Evolutionary conservation across 75 land plant genomes (phyloP).

Genomic region (Pinus albicaulis): DNA sequence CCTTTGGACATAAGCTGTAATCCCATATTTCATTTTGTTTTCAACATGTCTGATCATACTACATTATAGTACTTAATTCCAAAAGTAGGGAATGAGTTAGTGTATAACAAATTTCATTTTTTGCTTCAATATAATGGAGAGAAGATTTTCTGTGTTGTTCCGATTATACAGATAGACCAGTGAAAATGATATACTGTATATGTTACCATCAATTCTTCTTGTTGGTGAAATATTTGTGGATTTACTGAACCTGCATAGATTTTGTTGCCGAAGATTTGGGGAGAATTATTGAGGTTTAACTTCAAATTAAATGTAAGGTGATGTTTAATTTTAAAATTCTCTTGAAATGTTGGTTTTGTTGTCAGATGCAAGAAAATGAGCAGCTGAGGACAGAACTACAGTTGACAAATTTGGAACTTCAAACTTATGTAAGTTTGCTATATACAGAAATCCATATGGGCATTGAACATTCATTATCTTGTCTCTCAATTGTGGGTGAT

Average conservation of each 20-base stretch:
- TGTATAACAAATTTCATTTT: no score
- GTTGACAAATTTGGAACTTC: slow-evolving; percentile 27
- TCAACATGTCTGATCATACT: no score
- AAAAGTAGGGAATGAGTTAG: no score
- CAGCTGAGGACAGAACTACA: slow-evolving; percentile 26
- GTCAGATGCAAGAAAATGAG: slow-evolving; percentile 30
- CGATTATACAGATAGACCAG: no score
- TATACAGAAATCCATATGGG: no score
- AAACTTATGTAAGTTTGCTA: slow-evolving; percentile 19
- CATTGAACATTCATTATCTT: not conserved
- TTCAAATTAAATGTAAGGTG: not conserved
- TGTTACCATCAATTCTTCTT: no score
- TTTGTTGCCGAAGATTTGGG: not conserved
- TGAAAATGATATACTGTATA: no score
- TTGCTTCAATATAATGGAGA: no score
- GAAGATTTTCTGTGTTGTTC: no score
- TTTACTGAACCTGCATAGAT: not conserved
- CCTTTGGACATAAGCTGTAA: no score
- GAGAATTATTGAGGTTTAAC: not conserved
- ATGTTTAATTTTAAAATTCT: not conserved
- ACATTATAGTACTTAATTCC: no score
- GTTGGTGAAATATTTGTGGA: not conserved
- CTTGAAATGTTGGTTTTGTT: not conserved
- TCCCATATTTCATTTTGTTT: no score
- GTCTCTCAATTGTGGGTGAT: not conserved